These are phyloP conservation scores for Phytopythium oedochilum DNA, from an alignment of 352 stramenopile species.

Conservation along the genomic window DNA sequence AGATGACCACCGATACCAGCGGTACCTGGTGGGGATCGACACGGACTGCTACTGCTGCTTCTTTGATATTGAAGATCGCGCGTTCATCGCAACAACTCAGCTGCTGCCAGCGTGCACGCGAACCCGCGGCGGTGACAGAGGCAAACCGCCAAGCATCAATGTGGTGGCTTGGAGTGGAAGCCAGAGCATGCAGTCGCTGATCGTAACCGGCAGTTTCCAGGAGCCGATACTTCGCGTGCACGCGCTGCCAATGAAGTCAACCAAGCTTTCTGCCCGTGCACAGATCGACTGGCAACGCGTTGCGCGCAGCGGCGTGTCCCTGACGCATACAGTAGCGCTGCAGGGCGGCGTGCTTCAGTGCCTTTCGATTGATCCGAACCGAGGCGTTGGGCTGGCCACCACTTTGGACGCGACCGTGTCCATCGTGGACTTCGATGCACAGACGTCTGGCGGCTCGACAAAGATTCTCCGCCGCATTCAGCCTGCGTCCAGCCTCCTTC, in stretches of 20 bases:
- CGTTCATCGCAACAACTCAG: conserved; percentile 31
- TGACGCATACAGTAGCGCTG: conserved; percentile 23
- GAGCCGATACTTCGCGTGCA: conserved; percentile 33
- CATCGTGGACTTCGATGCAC: conserved; percentile 19
- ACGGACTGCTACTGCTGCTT: conserved; percentile 39
- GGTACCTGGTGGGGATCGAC: conserved; percentile 30
- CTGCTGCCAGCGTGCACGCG: conserved; percentile 13
- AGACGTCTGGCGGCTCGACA: neutral
- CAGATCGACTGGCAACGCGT: conserved; percentile 40
- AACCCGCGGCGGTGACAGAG: neutral
- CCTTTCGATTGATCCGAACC: conserved; percentile 37
- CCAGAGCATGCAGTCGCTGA: conserved; percentile 11
- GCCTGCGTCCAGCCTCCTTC: neutral
- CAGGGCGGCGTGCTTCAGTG: conserved; percentile 17
- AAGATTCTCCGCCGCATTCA: neutral
- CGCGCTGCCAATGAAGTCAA: conserved; percentile 29
- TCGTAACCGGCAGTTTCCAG: conserved; percentile 22
- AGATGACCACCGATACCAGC: conserved; percentile 5
- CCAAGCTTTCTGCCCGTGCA: conserved; percentile 16
- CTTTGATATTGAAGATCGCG: conserved; percentile 20
- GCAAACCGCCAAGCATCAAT: conserved; percentile 8
- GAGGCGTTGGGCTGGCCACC: conserved; percentile 27
- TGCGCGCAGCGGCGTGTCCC: conserved; percentile 28
- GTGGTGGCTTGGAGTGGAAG: conserved; percentile 22
- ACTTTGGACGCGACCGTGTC: conserved; percentile 20